A percentile compares a stretch with the other conserved stretches of the same genome.
These are phyloP conservation scores for Boletellus dicymbophilus DNA, from an alignment of 1,284 basidiomycete genomes.

Conservation along the genomic window DNA sequence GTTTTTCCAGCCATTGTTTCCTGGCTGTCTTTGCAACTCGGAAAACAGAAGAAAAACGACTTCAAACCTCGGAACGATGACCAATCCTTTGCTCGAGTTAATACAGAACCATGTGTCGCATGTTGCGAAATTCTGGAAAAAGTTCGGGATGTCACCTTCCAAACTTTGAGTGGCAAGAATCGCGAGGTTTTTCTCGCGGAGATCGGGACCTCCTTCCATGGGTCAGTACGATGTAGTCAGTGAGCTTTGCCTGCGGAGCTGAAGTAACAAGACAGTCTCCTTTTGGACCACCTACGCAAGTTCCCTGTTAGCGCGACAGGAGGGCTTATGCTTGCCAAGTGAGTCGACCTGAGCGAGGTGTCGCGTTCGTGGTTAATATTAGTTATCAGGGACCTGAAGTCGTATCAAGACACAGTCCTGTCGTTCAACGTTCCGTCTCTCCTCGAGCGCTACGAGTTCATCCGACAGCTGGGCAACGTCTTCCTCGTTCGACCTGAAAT, in stretches of 20 bases:
- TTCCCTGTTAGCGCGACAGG: slow-evolving; percentile 97
- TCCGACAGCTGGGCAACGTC: slow-evolving; percentile 95
- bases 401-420: slow-evolving; percentile 91
- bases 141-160: slow-evolving; percentile 73
- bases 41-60: slow-evolving; percentile 95
- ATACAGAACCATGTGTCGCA: slow-evolving; percentile 92
- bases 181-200: slow-evolving; percentile 91
- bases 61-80: slow-evolving; percentile 98
- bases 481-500: slow-evolving; percentile 96
- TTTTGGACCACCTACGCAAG: slow-evolving; percentile 95
- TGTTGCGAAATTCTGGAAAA: slow-evolving; percentile 88
- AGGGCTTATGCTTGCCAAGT: slow-evolving; percentile 98
- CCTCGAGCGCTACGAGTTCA: slow-evolving; percentile 97
- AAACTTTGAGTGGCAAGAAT: slow-evolving; percentile 89
- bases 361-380: slow-evolving; percentile 1
- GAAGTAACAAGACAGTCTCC: slow-evolving; percentile 52
- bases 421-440: slow-evolving; percentile 83
- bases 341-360: slow-evolving; percentile 30
- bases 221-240: slow-evolving; percentile 43
- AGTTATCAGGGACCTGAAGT: slow-evolving; percentile 82
- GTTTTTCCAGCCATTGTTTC: slow-evolving; percentile 55
- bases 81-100: slow-evolving; percentile 90
- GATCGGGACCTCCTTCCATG: slow-evolving; percentile 93
- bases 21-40: slow-evolving; percentile 74
- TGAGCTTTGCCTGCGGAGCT: slow-evolving; percentile 3